Base-by-base conservation (phyloP, 1,139 yeast genomes). In the Suhomyces taliae region DNA sequence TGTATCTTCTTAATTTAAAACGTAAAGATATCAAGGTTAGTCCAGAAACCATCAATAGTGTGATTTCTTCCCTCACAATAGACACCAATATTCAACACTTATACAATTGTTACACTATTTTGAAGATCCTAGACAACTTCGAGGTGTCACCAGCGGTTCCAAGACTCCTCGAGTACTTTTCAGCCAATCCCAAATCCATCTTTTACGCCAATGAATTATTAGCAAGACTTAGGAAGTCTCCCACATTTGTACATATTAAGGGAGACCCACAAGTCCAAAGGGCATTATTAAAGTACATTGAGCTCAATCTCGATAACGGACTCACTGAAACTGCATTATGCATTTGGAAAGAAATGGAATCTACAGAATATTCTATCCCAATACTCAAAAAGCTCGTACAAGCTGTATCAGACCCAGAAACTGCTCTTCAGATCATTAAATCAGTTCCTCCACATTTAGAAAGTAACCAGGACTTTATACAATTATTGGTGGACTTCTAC, bases 51-150 rank as follows among this genome's bases (percentile, higher is more conserved):
- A 32, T 50, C 11, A 40, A 29, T 6, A 33, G 40, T 11, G 41
- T 53, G 8, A 26, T 56, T 27, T 34, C 37, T 6, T 24, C 54
- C 1, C 39, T 55, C 19, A 41, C 50, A 26, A 42, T 50, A 14
- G 53, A 54, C 32, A 44, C 41, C 3, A 50, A 40, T 11, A 34
- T 44, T 31, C 38, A 44, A 15, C 47, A 44, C 11, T 35, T 43
- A 11, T 56, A 56, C 41, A 41, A 53, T 41, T 41, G 53, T 2
- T 52, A 48, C 34, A 39, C 52, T n/a, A 45, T 56, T 7, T 47
- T 52, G 34, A 49, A 47, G 36, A 19, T 56, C 12, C 19, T 53
- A 8, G 52, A 51, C 24, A 27, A 12, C 8, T n/a, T 38, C 11
- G 9, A 29, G 7, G 33, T 14, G 15, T 31, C 14, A 9, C n/a